Evolutionary conservation across 345 rosid genomes (phyloP).

Genomic region (Ceriops zippeliana): DNA sequence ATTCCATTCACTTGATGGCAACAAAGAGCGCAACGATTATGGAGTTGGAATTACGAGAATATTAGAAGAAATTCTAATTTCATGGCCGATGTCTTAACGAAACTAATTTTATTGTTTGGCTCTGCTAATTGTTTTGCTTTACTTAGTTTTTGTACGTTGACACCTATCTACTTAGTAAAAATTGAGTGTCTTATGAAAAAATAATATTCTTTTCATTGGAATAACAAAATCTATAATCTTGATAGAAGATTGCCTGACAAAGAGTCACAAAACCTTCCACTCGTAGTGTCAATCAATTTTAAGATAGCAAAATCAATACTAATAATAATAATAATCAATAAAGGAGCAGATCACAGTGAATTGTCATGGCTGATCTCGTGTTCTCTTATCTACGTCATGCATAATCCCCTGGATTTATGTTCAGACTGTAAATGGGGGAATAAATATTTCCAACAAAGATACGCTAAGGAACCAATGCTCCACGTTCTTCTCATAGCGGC

Average conservation of each 20-base stretch:
- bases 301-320: slow-evolving; percentile 1
- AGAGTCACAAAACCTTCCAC: not conserved
- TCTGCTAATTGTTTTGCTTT: no score
- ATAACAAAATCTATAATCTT: not conserved
- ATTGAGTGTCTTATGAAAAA: no score
- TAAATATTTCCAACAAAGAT: slow-evolving; percentile 18
- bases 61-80: no score
- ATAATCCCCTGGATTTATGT: not conserved
- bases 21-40: no score
- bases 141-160: no score
- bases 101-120: no score
- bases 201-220: no score
- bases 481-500: slow-evolving; percentile 15
- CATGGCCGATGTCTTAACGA: no score
- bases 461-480: slow-evolving; percentile 12
- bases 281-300: not conserved
- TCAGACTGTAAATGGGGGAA: not conserved
- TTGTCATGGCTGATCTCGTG: slow-evolving; percentile 5
- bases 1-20: no score
- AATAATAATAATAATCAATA: not conserved
- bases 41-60: no score
- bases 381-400: not conserved
- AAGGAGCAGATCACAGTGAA: not conserved
- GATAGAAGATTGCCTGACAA: not conserved
- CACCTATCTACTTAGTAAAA: no score